Evolutionary conservation across 345 rosid genomes (phyloP).

Genomic region (Gossypium arboreum): DNA sequence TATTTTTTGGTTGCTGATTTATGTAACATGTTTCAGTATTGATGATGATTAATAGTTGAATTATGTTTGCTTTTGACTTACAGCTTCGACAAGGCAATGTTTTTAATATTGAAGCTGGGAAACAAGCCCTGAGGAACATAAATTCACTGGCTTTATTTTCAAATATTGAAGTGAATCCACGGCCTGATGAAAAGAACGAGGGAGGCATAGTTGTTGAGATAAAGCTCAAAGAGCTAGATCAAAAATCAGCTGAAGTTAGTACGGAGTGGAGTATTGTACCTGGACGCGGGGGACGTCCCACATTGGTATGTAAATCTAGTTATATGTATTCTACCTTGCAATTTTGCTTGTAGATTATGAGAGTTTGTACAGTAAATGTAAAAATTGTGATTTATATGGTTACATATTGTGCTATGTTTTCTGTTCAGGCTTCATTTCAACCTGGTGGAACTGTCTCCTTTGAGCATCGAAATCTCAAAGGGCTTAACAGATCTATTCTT

Average conservation of each 20-base stretch:
- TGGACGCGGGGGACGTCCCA: conserved; percentile 95
- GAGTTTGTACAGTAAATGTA: background rate
- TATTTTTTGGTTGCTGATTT: background rate
- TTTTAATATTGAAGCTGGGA: conserved; percentile 94
- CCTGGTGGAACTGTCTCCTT: conserved; percentile 98
- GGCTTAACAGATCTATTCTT: conserved; percentile 86
- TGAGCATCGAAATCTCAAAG: conserved; percentile 86
- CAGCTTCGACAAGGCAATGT: conserved; percentile 84
- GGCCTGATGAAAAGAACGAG: conserved; percentile 94
- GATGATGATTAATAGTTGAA: conserved; percentile 9
- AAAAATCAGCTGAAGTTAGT: conserved; percentile 97
- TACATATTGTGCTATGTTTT: conserved; percentile 16
- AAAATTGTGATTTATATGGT: background rate
- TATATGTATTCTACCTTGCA: background rate
- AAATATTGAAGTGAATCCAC: conserved; percentile 93
- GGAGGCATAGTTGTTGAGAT: conserved; percentile 97
- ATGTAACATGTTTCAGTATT: background rate
- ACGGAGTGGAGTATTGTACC: conserved; percentile 99
- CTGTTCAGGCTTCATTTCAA: conserved; percentile 77
- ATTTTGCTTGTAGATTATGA: conserved; percentile 6
- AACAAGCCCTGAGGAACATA: conserved; percentile 83
- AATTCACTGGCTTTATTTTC: conserved; percentile 80
- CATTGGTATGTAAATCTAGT: conserved; percentile 49
- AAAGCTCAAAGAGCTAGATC: conserved; percentile 93
- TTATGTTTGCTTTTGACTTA: conserved; percentile 17